Percentiles rank a stretch among this genome's conserved stretches.
These are phyloP conservation scores for Rhodotorula glutinis DNA, from an alignment of 1,284 basidiomycete species.

Conservation along the genomic window DNA sequence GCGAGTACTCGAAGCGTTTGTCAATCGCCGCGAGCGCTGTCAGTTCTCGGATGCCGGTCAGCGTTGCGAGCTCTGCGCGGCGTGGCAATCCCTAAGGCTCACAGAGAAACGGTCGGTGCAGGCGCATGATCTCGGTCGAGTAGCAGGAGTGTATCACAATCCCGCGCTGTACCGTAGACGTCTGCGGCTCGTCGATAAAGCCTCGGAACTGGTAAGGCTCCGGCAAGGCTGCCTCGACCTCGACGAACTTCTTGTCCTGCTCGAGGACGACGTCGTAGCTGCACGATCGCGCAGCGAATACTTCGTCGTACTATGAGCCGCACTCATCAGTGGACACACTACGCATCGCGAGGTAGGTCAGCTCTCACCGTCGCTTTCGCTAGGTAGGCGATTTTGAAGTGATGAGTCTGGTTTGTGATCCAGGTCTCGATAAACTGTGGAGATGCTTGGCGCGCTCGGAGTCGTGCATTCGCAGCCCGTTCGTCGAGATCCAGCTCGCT, in stretches of 20 bases:
- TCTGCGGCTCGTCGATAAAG: background rate
- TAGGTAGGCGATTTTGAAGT: background rate
- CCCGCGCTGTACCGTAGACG: conserved; percentile 1
- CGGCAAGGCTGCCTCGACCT: conserved; percentile 17
- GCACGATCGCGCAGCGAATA: conserved; percentile 4
- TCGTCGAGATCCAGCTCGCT: conserved; percentile 15
- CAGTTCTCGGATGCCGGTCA: too few relatives aligned
- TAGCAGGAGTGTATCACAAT: conserved; percentile 17
- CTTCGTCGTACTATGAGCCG: conserved; percentile 17
- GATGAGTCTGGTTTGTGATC: background rate
- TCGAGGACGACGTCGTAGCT: conserved; percentile 9
- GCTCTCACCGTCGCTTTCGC: background rate
- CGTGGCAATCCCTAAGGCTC: background rate
- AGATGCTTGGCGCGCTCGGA: background rate
- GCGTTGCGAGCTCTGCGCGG: too few relatives aligned
- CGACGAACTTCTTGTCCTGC: conserved; percentile 9
- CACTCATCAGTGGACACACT: background rate
- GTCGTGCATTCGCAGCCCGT: conserved; percentile 10
- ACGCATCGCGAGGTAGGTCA: background rate
- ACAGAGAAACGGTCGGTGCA: conserved; percentile 33
- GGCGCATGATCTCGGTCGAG: conserved; percentile 20
- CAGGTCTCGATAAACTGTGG: conserved; percentile 18
- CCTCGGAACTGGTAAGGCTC: conserved; percentile 2
- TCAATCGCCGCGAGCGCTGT: conserved; percentile 23
- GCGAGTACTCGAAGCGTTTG: too few relatives aligned